These are phyloP conservation scores for Tanacetum coccineum DNA, from an alignment of 129 eudicot genomes.

Conservation along the genomic window DNA sequence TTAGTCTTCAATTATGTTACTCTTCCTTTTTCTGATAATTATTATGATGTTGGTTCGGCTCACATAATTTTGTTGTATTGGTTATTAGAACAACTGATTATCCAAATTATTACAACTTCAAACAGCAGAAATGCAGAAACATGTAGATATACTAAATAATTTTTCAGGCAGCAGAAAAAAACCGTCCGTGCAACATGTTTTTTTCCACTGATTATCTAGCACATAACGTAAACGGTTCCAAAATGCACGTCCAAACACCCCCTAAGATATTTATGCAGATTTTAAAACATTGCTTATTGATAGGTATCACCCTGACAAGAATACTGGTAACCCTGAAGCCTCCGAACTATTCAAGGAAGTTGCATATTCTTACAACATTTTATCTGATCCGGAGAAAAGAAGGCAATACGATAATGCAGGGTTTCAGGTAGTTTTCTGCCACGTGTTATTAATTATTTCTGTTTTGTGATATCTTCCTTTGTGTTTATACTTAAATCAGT, in stretches of 20 bases:
- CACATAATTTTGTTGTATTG: too few species aligned
- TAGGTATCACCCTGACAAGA: conserved; percentile 96
- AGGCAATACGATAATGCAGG: conserved; percentile 86
- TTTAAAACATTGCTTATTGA: conserved; percentile 16
- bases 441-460: neutral
- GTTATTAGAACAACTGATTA: too few species aligned
- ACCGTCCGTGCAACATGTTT: too few species aligned
- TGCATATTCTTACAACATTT: conserved; percentile 81
- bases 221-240: neutral
- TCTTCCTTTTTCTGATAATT: neutral
- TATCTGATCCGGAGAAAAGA: conserved; percentile 89
- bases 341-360: conserved; percentile 90
- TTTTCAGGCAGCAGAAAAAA: too few species aligned
- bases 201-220: too few species aligned
- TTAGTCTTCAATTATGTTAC: too few species aligned
- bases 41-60: conserved; percentile 10
- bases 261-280: conserved; percentile 2
- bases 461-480: neutral
- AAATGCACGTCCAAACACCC: neutral
- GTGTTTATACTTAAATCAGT: neutral
- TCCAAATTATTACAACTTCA: too few species aligned
- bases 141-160: too few species aligned
- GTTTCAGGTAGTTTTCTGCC: conserved; percentile 56
- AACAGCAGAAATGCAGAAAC: too few species aligned
- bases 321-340: conserved; percentile 87